Conservation (phyloP, 441 rosid species). For the Gossypium lobatum region DNA sequence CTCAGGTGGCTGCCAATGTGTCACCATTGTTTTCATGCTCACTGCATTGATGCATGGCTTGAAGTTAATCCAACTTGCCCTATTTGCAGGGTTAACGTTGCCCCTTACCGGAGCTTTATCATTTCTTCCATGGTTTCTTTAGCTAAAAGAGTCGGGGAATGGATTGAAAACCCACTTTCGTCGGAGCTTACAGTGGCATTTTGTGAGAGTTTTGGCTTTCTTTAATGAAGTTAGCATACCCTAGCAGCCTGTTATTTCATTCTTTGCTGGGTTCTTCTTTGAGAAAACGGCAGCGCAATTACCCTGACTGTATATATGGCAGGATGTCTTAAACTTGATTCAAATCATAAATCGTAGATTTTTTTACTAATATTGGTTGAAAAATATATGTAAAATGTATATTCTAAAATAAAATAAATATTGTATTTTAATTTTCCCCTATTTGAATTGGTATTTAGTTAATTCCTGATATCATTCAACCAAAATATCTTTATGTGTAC, state of each 20-base stretch:
- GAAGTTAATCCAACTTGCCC: slow-evolving; percentile 22
- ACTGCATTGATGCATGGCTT: slow-evolving; percentile 36
- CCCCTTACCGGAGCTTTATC: not conserved
- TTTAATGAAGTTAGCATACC: not conserved
- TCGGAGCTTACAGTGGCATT: not conserved
- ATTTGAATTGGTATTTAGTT: too few species aligned
- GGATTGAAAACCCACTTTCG: slow-evolving; percentile 5
- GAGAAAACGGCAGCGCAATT: too few species aligned
- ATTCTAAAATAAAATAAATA: too few species aligned
- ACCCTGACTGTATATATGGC: too few species aligned
- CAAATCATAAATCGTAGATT: too few species aligned
- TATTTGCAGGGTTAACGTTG: slow-evolving; percentile 16
- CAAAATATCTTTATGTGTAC: too few species aligned
- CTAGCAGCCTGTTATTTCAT: not conserved
- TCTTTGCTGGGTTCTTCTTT: not conserved
- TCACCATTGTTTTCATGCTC: slow-evolving; percentile 24
- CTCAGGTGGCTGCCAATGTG: slow-evolving; percentile 15
- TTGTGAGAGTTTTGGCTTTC: slow-evolving; percentile 2
- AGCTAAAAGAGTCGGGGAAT: not conserved
- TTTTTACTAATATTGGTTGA: too few species aligned
- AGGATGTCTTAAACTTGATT: too few species aligned
- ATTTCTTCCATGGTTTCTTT: not conserved
- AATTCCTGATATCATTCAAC: too few species aligned
- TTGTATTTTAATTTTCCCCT: too few species aligned
- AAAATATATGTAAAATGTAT: too few species aligned